These are phyloP conservation scores for Laetiporus sulphureus DNA, from an alignment of 1,284 basidiomycete species.

Conservation along the genomic window DNA sequence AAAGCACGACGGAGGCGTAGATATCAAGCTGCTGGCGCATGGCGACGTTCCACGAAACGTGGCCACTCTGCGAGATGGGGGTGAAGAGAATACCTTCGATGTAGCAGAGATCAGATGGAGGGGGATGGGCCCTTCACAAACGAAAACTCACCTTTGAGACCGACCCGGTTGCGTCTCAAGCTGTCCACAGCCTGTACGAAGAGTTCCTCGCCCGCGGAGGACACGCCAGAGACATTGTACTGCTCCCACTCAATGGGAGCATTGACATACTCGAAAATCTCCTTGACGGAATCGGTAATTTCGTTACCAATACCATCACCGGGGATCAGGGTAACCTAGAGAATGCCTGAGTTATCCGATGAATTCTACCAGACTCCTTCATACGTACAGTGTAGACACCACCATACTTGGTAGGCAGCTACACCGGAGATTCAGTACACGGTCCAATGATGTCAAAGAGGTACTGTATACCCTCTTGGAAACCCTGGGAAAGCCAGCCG, in stretches of 20 bases:
- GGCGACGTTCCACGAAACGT: conserved; percentile 99
- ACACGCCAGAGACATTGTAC: conserved; percentile 96
- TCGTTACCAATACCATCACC: conserved; percentile 97
- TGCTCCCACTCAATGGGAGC: conserved; percentile 99
- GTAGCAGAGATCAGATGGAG: conserved; percentile 1
- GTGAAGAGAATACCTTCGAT: conserved; percentile 94
- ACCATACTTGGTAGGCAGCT: conserved; percentile 93
- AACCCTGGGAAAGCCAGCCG: conserved; percentile 75
- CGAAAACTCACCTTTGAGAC: conserved; percentile 80
- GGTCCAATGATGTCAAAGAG: conserved; percentile 17
- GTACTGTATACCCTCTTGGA: conserved; percentile 63
- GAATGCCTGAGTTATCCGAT: conserved; percentile 14
- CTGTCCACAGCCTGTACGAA: conserved; percentile 98
- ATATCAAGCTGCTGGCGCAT: conserved; percentile 99
- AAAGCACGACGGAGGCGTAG: conserved; percentile 96
- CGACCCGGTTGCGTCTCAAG: conserved; percentile 94
- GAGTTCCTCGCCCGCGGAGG: conserved; percentile 87
- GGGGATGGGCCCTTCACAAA: neutral
- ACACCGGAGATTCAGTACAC: conserved; percentile 26
- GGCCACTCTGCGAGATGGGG: conserved; percentile 92
- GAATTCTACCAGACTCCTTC: conserved; percentile 15
- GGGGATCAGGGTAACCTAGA: conserved; percentile 87
- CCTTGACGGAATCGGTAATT: conserved; percentile 98
- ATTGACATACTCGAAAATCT: conserved; percentile 96
- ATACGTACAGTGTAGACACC: conserved; percentile 79